Evolutionary conservation across 2,329 filamentous ascomycete genomes (phyloP), one percentile per base, ranked within the genome.

Genomic region (Calonectria naviculata): DNA sequence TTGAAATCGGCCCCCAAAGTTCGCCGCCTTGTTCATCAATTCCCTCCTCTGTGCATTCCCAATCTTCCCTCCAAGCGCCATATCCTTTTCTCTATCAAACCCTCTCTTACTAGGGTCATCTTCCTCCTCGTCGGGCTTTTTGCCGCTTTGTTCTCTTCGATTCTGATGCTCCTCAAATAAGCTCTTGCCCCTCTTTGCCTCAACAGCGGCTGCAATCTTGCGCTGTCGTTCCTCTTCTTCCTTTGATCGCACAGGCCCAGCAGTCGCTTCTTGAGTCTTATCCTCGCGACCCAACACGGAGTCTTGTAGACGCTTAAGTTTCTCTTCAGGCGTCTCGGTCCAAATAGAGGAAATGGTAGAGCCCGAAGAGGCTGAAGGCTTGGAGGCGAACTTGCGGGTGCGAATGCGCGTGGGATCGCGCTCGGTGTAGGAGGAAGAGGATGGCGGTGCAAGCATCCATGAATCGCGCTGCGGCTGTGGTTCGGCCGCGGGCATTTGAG

Each of bases 61-160:
- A 65, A 98, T 91, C 78, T 90, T 91, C 21, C 91, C 90, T 10
- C 93, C 92, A 3, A 94, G 85, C 44, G 91, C 93, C 91, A 98
- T 98, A 82, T 98, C 97, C 85, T 98, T 98, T 82, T 98, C 94
- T 73, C 92, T 89, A 84, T 98, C 95, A 83, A 98, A 98, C 0
- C 91, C 93, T 71, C 96, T 88, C 83, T 93, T 93, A 82, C 95
- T 98, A 0, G 97, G 96, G 80, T 98, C 95, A 83, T 98, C 96
- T 26, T 97, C 94, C 73, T 94, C 91, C 73, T 89, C 64, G 9
- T 89, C 64, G 9, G 38, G 84, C 73, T 84, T 84, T 52, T 78
- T 72, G 38, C 75, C 68, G 31, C 74, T 79, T 80, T 82, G 71
- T 75, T 80, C 74, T 79, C 80, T 72, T 46, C 64, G 65, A 26